Base-by-base conservation (phyloP, 2,329 filamentous ascomycete species). In the Raffaelea deltoideospora region DNA sequence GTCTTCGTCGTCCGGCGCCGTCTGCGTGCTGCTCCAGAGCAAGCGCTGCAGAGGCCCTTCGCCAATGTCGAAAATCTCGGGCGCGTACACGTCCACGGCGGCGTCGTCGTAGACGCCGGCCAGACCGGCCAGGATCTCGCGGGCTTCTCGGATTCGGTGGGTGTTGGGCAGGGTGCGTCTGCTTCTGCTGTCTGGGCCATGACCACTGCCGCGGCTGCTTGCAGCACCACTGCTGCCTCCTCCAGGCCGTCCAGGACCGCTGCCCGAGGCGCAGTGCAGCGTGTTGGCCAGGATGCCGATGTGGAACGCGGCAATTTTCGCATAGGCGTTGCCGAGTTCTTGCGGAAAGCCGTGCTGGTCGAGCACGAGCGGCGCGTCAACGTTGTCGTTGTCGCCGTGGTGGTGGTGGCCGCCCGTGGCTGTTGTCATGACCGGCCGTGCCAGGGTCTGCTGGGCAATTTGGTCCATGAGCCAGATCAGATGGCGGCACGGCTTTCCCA, bases 381-480 rank as follows among this genome's bases (percentile, higher is more conserved):
- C n/a, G n/a, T n/a, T n/a, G 18, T 37, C 49, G 20, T 57, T 48
- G 17, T 57, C 47, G 21, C 60, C 54, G 38, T 64, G 63, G 21
- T 55, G 57, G 35, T 62, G 61, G n/a, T n/a, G n/a, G n/a, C n/a
- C n/a, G n/a, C n/a, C n/a, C n/a, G n/a, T n/a, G n/a, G n/a, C n/a
- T n/a, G n/a, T n/a, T n/a, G n/a, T n/a, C n/a, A n/a, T n/a, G n/a
- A n/a, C n/a, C n/a, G n/a, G n/a, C n/a, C n/a, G n/a, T n/a, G n/a
- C n/a, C 4, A 66, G 48, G 3, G 61, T 59, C 45, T 69, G 61
- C 36, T 60, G 61, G 17, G 63, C 56, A 22, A 73, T 56, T 46
- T 62, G 62, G 49, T 73, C 69, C 33, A 69, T 58, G 13, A 73
- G 55, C 67, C 67, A 72, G 21, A 73, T 49, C 22, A 69, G 51